phyloP scores from a whole-genome alignment of 495 filamentous ascomycete genomes.

The Daldinia decipiens region DNA sequence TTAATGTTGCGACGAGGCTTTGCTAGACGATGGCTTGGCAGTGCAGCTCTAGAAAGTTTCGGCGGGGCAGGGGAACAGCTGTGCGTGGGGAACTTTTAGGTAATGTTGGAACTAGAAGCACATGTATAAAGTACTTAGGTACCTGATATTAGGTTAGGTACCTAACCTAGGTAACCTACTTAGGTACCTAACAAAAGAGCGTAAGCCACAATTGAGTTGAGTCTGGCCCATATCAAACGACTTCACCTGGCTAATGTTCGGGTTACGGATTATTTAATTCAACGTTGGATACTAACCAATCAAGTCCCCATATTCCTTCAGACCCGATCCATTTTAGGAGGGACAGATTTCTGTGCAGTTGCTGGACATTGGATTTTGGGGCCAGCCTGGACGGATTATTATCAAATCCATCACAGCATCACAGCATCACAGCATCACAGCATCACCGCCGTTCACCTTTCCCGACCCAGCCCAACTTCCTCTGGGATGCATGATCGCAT shows the following conservation, averaged over 20 bases:
- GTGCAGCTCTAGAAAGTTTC: constrained; percentile 48
- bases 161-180: no score
- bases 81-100: background rate
- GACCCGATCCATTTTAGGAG: constrained; percentile 45
- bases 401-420: constrained; percentile 27
- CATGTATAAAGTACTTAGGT: background rate
- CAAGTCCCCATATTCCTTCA: constrained; percentile 3
- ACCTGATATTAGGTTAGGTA: background rate
- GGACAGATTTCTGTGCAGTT: constrained; percentile 48
- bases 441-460: constrained; percentile 22
- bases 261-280: constrained; percentile 37
- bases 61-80: constrained; percentile 54
- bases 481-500: constrained; percentile 45
- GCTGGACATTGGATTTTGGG: constrained; percentile 24
- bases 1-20: constrained; percentile 37
- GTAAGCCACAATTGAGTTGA: constrained; percentile 22
- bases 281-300: constrained; percentile 23
- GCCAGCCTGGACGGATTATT: constrained; percentile 37
- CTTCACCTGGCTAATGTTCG: constrained; percentile 28
- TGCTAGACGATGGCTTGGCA: constrained; percentile 5
- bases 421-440: constrained; percentile 17
- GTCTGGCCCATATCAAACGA: background rate
- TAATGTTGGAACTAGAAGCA: no score
- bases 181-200: background rate
- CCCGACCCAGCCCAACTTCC: constrained; percentile 4